Conservation (phyloP, 495 filamentous ascomycete species). For the Echria macrotheca region DNA sequence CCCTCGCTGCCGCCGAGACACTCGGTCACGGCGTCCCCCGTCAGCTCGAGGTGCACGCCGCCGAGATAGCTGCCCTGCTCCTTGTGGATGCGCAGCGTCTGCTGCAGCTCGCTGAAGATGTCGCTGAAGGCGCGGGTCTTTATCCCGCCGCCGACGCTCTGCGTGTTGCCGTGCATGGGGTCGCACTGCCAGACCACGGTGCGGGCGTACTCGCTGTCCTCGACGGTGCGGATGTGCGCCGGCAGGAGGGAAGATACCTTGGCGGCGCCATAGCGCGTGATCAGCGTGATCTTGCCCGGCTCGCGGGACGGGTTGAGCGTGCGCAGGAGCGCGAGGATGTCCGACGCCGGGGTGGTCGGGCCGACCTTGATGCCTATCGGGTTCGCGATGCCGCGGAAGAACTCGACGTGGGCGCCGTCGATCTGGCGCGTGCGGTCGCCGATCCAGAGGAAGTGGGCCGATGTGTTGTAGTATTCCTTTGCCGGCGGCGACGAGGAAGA, state of each 20-base stretch:
- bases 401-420: constrained; percentile 90
- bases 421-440: constrained; percentile 93
- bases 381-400: constrained; percentile 92
- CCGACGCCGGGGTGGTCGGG: constrained; percentile 66
- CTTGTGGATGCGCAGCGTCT: constrained; percentile 76
- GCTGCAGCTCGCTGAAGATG: constrained; percentile 77
- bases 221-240: constrained; percentile 79
- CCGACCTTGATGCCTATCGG: constrained; percentile 96
- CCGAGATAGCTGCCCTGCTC: constrained; percentile 78
- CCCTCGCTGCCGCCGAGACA: constrained; percentile 89
- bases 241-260: constrained; percentile 69
- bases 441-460: constrained; percentile 97
- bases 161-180: constrained; percentile 93
- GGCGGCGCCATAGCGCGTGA: constrained; percentile 83
- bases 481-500: constrained; percentile 10
- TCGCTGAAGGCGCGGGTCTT: constrained; percentile 86
- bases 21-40: constrained; percentile 93
- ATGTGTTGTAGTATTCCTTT: constrained; percentile 75
- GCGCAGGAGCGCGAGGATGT: constrained; percentile 71
- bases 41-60: constrained; percentile 91
- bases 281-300: constrained; percentile 87
- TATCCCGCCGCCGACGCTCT: constrained; percentile 61
- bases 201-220: constrained; percentile 60
- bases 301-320: constrained; percentile 78
- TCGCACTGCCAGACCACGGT: constrained; percentile 95